Evolutionary conservation across 2,329 filamentous ascomycete species (phyloP).

Genomic region (Penicillium sp.): DNA sequence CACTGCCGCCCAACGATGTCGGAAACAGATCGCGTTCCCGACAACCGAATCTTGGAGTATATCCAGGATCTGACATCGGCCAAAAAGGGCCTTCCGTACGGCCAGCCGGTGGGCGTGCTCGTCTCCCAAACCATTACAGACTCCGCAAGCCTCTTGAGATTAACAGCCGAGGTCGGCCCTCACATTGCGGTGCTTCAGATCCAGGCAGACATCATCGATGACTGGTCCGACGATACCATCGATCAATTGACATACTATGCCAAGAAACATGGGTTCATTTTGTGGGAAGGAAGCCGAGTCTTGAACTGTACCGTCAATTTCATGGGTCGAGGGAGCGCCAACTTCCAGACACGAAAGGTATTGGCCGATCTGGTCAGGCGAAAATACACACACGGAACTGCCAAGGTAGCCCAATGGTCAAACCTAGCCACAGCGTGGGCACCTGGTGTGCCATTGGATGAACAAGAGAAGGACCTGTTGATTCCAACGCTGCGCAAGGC

Average conservation of each 20-base stretch:
- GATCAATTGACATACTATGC: constrained; percentile 38
- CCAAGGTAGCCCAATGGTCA: constrained; percentile 43
- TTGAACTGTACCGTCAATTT: constrained; percentile 40
- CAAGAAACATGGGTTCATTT: constrained; percentile 41
- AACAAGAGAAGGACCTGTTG: constrained; percentile 44
- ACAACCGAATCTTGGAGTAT: constrained; percentile 42
- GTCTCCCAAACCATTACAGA: constrained; percentile 61
- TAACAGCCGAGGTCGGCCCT: constrained; percentile 62
- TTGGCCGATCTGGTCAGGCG: constrained; percentile 40
- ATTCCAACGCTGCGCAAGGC: constrained; percentile 46
- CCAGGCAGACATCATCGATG: constrained; percentile 63
- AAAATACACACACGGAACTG: constrained; percentile 42
- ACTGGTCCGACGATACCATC: constrained; percentile 61
- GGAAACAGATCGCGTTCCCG: constrained; percentile 20
- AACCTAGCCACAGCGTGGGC: constrained; percentile 44
- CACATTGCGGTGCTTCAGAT: constrained; percentile 64
- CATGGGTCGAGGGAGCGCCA: constrained; percentile 29
- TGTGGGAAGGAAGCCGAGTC: constrained; percentile 46
- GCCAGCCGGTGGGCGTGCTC: constrained; percentile 46
- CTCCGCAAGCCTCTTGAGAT: constrained; percentile 56
- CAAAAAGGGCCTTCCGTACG: constrained; percentile 43
- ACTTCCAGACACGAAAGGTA: constrained; percentile 35
- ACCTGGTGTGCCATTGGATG: constrained; percentile 36
- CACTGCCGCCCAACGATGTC: constrained; percentile 22
- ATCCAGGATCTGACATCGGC: constrained; percentile 35